These are phyloP conservation scores for Athelia sp. DNA, from an alignment of 1,284 basidiomycete species.

Conservation along the genomic window DNA sequence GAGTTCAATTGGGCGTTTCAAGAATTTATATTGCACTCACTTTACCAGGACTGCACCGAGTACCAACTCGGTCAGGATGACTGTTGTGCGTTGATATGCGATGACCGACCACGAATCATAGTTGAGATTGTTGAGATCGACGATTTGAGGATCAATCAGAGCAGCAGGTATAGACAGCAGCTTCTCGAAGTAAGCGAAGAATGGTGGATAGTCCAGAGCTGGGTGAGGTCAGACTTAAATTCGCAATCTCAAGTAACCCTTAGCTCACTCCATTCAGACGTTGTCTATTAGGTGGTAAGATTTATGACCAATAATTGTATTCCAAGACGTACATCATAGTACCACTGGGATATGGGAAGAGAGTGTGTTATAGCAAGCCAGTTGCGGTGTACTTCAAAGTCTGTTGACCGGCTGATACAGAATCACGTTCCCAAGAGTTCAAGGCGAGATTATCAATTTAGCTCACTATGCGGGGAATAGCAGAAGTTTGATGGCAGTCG, in stretches of 20 bases:
- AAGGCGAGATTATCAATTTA: background rate
- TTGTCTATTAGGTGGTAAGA: constrained; percentile 50
- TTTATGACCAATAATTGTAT: constrained; percentile 5
- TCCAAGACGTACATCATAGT: constrained; percentile 71
- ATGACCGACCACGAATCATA: constrained; percentile 80
- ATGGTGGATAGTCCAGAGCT: constrained; percentile 91
- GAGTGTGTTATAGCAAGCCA: constrained; percentile 92
- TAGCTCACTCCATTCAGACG: constrained; percentile 89
- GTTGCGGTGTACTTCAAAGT: constrained; percentile 91
- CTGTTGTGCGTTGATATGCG: constrained; percentile 82
- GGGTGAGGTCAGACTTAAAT: constrained; percentile 9
- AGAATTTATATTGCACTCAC: constrained; percentile 32
- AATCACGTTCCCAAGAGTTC: constrained; percentile 5
- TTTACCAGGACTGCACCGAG: constrained; percentile 72
- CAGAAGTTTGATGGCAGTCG: constrained; percentile 71
- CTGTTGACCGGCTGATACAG: constrained; percentile 71
- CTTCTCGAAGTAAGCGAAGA: constrained; percentile 95
- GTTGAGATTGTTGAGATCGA: constrained; percentile 72
- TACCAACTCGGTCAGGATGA: constrained; percentile 85
- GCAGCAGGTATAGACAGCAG: constrained; percentile 79
- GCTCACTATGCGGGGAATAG: constrained; percentile 83
- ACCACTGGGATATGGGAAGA: constrained; percentile 88
- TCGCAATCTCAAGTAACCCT: constrained; percentile 2
- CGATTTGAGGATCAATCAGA: constrained; percentile 76
- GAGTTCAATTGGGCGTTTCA: background rate